Base-by-base conservation (phyloP, 805 yeast species). In the Candida stauntonica region DNA sequence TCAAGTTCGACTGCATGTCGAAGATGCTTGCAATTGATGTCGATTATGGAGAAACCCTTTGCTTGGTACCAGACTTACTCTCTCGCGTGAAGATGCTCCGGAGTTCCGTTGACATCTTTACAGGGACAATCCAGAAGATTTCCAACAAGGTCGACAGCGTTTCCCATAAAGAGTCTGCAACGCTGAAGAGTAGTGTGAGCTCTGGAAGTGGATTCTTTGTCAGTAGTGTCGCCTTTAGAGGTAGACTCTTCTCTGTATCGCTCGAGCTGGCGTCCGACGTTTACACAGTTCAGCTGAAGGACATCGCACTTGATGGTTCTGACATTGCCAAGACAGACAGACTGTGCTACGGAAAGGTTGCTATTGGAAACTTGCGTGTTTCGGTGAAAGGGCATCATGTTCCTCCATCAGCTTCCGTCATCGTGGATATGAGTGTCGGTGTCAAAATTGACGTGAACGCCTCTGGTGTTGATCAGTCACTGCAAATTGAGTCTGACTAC, bases 401-500 rank as follows among this genome's bases (percentile, higher is more conserved):
- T 20, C 62, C 68, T 45, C 48, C 69, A 52, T 33, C 62, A 35
- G 45, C 73, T 49, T 53, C 75, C 2, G 64, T 64, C 5, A 33
- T 75, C 3, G 33, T 73, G 14, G 77, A 82, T 48, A 53, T 77
- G 11, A 67, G 69, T 42, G 43, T 77, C 44, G 47, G 61, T n/a
- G 35, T 74, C 35, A 65, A 66, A 51, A 48, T 77, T 12, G 45
- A 60, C n/a, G 70, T 75, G 28, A 57, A 66, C 2, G 65, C 52
- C 7, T 61, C 55, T 4, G 47, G 46, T 0, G 50, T 46, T 1
- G 42, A 51, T 2, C 75, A 72, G 41, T 66, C 76, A 1, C 59
- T 81, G 4, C 81, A 79, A 44, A 54, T 82, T 1, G 77, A 72
- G 36, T 77, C 86, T 3, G 70, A 75, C 5, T 72, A 73, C 50